These are phyloP conservation scores for Calonectria henricotiae DNA, from an alignment of 2,329 filamentous ascomycete species.

Conservation along the genomic window DNA sequence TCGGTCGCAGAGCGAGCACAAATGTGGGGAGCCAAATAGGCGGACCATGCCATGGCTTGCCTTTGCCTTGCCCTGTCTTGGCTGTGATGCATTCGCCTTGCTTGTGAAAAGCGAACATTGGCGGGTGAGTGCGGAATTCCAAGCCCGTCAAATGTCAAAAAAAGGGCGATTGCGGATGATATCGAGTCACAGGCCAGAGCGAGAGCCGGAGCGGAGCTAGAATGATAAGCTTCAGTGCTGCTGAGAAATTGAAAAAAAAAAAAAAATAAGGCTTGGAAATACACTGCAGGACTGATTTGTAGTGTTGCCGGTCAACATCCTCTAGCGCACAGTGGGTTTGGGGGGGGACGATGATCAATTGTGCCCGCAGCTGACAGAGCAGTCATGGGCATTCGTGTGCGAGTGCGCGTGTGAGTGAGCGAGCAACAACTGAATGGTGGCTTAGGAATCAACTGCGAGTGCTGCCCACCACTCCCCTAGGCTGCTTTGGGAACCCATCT, in stretches of 20 bases:
- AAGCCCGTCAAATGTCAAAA: constrained; percentile 15
- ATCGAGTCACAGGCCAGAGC: constrained; percentile 21
- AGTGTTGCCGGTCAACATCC: constrained; percentile 14
- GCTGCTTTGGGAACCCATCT: not conserved
- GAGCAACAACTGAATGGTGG: constrained; percentile 26
- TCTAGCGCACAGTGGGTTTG: constrained; percentile 22
- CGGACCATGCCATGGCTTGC: constrained; percentile 1
- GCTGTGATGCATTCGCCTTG: not conserved
- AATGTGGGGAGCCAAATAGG: constrained; percentile 3
- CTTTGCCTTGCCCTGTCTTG: constrained; percentile 13
- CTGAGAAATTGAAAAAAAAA: constrained; percentile 38
- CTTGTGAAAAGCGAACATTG: not conserved
- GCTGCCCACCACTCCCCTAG: constrained; percentile 13
- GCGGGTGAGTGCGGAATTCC: constrained; percentile 13
- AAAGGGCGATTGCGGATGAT: constrained; percentile 21
- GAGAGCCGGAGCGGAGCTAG: constrained; percentile 26
- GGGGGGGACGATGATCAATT: constrained; percentile 29
- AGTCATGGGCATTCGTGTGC: constrained; percentile 22
- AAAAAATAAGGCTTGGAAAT: constrained; percentile 15
- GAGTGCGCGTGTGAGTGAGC: constrained; percentile 6
- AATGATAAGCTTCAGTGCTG: constrained; percentile 35
- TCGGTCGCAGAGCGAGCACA: constrained; percentile 11
- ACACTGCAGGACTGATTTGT: constrained; percentile 33
- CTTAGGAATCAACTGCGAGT: constrained; percentile 30
- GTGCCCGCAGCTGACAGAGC: constrained; percentile 26